Percentiles rank a stretch among this genome's conserved stretches.
phyloP scores from a whole-genome alignment of 2,329 filamentous ascomycete genomes.

The Claviceps monticola region DNA sequence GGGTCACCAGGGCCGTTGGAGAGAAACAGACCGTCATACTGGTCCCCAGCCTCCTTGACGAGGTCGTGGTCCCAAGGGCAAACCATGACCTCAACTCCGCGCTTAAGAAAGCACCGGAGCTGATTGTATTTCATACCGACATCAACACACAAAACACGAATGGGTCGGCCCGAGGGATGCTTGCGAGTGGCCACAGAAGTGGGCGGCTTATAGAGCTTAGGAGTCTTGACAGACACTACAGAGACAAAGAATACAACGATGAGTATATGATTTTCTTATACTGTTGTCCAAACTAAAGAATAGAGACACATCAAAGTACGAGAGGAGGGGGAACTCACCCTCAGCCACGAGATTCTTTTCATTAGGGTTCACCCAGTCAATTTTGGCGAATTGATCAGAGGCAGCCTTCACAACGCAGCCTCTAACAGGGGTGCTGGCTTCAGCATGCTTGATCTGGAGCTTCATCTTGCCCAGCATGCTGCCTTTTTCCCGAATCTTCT shows the following conservation, averaged over 20 bases:
- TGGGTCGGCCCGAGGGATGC: slow-evolving; percentile 74
- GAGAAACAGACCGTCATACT: slow-evolving; percentile 94
- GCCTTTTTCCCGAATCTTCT: slow-evolving; percentile 84
- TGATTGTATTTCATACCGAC: slow-evolving; percentile 99
- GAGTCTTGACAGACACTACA: slow-evolving; percentile 75
- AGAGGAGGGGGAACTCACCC: slow-evolving; percentile 47
- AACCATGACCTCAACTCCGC: slow-evolving; percentile 86
- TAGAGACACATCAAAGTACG: slow-evolving; percentile 7
- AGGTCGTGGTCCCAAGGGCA: slow-evolving; percentile 97
- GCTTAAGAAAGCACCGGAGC: slow-evolving; percentile 77
- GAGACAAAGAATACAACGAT: slow-evolving; percentile 5
- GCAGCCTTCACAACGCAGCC: slow-evolving; percentile 15
- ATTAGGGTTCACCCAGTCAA: slow-evolving; percentile 89
- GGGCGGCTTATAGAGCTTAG: slow-evolving; percentile 73
- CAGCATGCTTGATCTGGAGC: slow-evolving; percentile 39
- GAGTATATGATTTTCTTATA: slow-evolving; percentile 21
- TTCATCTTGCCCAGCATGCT: slow-evolving; percentile 92
- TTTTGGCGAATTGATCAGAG: slow-evolving; percentile 50
- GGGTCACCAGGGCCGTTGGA: slow-evolving; percentile 97
- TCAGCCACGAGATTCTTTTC: slow-evolving; percentile 83
- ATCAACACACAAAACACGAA: slow-evolving; percentile 86
- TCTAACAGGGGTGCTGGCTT: slow-evolving; percentile 30
- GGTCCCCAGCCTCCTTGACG: slow-evolving; percentile 55
- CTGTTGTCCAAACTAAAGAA: neutral
- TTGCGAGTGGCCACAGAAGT: slow-evolving; percentile 58